Conservation (phyloP, 2,329 filamentous ascomycete species). For the Magnaporthiopsis incrustans region DNA sequence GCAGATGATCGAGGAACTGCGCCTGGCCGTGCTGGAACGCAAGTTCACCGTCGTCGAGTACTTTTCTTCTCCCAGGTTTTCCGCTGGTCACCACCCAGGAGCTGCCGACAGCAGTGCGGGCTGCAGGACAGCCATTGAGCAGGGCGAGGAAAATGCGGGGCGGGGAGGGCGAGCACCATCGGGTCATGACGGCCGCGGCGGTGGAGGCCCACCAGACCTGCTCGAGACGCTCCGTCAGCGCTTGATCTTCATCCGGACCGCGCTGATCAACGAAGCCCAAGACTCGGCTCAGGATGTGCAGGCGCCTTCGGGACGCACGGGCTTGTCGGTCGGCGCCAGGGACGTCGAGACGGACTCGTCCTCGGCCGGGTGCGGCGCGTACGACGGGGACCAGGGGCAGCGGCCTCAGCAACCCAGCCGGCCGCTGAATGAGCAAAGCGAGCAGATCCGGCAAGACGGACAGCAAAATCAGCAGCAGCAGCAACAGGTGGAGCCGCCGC, state of each 20-base stretch:
- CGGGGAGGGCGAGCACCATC: too few relatives aligned
- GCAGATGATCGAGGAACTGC: conserved; percentile 16
- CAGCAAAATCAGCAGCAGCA: background rate
- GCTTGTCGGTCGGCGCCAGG: background rate
- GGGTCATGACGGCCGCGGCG: too few relatives aligned
- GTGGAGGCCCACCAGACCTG: background rate
- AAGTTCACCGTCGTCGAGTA: background rate
- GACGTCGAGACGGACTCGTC: background rate
- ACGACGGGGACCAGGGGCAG: background rate
- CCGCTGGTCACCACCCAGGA: too few relatives aligned
- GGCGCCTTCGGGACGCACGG: background rate
- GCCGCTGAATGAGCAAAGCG: too few relatives aligned
- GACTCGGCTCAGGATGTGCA: background rate
- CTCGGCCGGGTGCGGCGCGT: background rate
- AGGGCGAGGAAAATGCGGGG: too few relatives aligned
- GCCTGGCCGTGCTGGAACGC: background rate
- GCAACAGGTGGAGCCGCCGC: background rate
- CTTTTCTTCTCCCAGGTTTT: background rate
- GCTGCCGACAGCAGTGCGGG: too few relatives aligned
- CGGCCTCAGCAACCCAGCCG: too few relatives aligned
- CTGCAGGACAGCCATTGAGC: too few relatives aligned
- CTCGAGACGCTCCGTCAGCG: background rate
- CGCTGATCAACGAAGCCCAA: background rate
- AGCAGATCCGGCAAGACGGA: background rate
- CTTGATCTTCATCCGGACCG: background rate